These are phyloP conservation scores for Saturnispora serradocipensis DNA, from an alignment of 805 yeast species.

Conservation along the genomic window DNA sequence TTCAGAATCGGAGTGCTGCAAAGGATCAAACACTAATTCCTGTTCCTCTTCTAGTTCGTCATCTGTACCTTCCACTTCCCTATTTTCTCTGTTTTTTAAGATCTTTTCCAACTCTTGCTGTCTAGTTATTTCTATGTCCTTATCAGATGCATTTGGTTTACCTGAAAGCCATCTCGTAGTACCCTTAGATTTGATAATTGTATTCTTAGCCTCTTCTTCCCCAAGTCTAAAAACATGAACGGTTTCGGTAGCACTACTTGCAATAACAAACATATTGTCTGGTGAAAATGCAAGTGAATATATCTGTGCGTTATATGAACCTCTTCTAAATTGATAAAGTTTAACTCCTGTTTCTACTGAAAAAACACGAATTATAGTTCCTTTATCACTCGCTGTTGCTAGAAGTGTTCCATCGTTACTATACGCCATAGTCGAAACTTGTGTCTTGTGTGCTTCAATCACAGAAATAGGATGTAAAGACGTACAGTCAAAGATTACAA, in stretches of 20 bases:
- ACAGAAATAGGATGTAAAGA: constrained; percentile 75
- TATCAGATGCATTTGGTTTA: constrained; percentile 8
- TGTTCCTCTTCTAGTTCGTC: not conserved
- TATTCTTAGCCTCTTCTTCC: constrained; percentile 32
- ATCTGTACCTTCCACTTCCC: constrained; percentile 3
- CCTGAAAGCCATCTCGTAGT: constrained; percentile 10
- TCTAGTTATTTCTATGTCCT: constrained; percentile 9
- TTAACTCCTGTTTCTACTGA: constrained; percentile 63
- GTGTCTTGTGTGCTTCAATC: constrained; percentile 82
- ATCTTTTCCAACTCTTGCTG: constrained; percentile 11
- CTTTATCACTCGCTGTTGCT: constrained; percentile 89
- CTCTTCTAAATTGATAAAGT: constrained; percentile 73
- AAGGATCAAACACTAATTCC: not conserved
- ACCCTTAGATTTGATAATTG: constrained; percentile 12
- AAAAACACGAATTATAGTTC: constrained; percentile 83
- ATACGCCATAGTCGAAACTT: constrained; percentile 60
- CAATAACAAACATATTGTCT: constrained; percentile 67
- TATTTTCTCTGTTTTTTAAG: constrained; percentile 12
- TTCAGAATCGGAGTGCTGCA: constrained; percentile 25
- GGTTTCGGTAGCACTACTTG: constrained; percentile 84
- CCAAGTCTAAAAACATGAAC: constrained; percentile 83
- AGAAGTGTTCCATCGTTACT: constrained; percentile 71
- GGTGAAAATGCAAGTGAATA: constrained; percentile 73
- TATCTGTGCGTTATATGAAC: constrained; percentile 82
- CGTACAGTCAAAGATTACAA: constrained; percentile 71